Evolutionary conservation across 2,329 filamentous ascomycete genomes (phyloP).

Genomic region (Phialemoniopsis sp.): DNA sequence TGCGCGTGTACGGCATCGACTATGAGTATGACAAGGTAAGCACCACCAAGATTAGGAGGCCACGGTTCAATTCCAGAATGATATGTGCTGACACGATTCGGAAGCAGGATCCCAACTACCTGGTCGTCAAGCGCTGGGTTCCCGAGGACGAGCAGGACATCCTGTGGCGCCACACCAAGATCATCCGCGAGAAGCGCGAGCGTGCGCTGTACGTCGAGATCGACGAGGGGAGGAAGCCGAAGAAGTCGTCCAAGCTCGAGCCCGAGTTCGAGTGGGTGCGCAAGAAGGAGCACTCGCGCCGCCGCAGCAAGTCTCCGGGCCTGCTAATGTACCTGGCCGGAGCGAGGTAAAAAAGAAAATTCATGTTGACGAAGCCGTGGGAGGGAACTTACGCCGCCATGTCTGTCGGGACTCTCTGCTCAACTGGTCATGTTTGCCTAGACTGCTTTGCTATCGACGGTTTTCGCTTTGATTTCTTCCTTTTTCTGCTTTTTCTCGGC

Average conservation of each 20-base stretch:
- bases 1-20: constrained; percentile 50
- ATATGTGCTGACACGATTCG: constrained; percentile 12
- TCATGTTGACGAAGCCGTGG: not conserved
- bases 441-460: not conserved
- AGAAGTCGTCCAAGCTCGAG: constrained; percentile 31
- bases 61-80: no score
- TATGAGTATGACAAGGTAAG: constrained; percentile 54
- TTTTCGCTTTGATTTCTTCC: constrained; percentile 3
- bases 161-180: constrained; percentile 67
- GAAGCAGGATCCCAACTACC: constrained; percentile 59
- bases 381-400: no score
- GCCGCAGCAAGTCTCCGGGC: constrained; percentile 51
- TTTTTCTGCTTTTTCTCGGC: not conserved
- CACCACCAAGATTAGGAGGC: constrained; percentile 5
- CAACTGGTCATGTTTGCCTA: no score
- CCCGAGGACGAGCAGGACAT: constrained; percentile 67
- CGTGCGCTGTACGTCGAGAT: constrained; percentile 34
- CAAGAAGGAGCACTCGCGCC: constrained; percentile 54
- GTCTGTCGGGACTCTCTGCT: no score
- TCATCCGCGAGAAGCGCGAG: constrained; percentile 54
- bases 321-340: constrained; percentile 56
- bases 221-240: constrained; percentile 33
- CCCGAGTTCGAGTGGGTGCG: constrained; percentile 48
- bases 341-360: constrained; percentile 21
- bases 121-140: constrained; percentile 69